Percentiles rank a stretch among this genome's conserved stretches.
Evolutionary conservation across 768 basidiomycete species (phyloP).

Genomic region (Tricholoma hemisulphureum): DNA sequence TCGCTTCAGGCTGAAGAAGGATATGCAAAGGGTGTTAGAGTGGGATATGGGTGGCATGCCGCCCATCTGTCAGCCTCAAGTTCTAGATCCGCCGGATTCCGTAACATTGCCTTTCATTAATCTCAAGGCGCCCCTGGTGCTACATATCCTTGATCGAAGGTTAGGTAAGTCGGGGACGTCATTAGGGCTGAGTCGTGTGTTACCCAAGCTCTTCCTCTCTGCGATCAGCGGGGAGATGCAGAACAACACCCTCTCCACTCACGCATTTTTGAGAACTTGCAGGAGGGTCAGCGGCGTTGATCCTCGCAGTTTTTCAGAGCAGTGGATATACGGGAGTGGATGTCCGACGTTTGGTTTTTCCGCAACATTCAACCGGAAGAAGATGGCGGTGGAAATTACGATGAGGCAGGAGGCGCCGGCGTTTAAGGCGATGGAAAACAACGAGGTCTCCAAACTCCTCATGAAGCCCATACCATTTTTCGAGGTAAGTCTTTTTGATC

Average conservation of each 20-base stretch:
- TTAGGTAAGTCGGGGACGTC: slow-evolving; percentile 95
- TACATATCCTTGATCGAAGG: slow-evolving; percentile 92
- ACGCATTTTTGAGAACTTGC: slow-evolving; percentile 86
- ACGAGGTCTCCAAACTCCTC: slow-evolving; percentile 61
- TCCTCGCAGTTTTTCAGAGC: slow-evolving; percentile 88
- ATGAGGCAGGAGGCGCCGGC: slow-evolving; percentile 91
- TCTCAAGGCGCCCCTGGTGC: slow-evolving; percentile 91
- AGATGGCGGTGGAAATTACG: slow-evolving; percentile 95
- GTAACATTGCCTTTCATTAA: slow-evolving; percentile 84
- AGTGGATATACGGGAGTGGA: slow-evolving; percentile 98
- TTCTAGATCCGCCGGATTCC: slow-evolving; percentile 80
- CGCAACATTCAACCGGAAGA: slow-evolving; percentile 94
- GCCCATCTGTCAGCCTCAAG: slow-evolving; percentile 90
- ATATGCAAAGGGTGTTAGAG: slow-evolving; percentile 89
- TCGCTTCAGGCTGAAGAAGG: slow-evolving; percentile 90
- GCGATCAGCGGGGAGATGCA: slow-evolving; percentile 89
- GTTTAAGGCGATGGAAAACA: slow-evolving; percentile 64
- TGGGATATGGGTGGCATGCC: slow-evolving; percentile 87
- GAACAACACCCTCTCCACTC: slow-evolving; percentile 84
- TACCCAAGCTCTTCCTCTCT: slow-evolving; percentile 92
- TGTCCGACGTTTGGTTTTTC: slow-evolving; percentile 89
- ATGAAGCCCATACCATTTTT: slow-evolving; percentile 86
- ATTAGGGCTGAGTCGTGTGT: slow-evolving; percentile 88
- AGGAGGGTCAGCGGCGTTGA: slow-evolving; percentile 93
- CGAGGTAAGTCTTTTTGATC: slow-evolving; percentile 52